Conservation (phyloP, 208 protist genomes). For the Trypanosoma lewisi region DNA sequence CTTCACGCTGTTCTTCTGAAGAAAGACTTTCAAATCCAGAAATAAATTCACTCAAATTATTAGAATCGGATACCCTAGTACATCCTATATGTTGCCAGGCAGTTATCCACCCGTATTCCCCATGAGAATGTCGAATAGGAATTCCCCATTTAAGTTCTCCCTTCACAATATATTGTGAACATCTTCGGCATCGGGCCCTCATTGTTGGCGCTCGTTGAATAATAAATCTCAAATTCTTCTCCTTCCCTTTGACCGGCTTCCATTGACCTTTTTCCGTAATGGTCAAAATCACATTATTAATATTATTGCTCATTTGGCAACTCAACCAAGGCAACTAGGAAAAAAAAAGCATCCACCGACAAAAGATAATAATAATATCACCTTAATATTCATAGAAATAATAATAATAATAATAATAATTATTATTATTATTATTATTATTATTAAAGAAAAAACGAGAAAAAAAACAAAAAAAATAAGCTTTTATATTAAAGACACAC, state of each 20-base stretch:
- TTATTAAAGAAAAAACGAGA: slow-evolving; percentile 10
- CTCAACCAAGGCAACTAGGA: no score
- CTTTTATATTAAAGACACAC: no score
- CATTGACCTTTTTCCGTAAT: slow-evolving; percentile 64
- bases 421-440: slow-evolving; percentile 2
- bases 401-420: neutral
- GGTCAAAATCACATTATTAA: slow-evolving; percentile 55
- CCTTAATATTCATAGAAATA: slow-evolving; percentile 3
- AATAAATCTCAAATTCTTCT: slow-evolving; percentile 60
- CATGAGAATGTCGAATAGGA: slow-evolving; percentile 76
- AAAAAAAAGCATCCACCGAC: no score
- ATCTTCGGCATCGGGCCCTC: slow-evolving; percentile 81
- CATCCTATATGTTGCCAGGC: slow-evolving; percentile 86
- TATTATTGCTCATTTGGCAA: slow-evolving; percentile 53
- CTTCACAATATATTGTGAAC: slow-evolving; percentile 79
- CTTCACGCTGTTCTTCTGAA: slow-evolving; percentile 41
- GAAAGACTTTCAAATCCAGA: slow-evolving; percentile 50
- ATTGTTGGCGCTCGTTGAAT: slow-evolving; percentile 62
- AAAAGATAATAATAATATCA: slow-evolving; percentile 3
- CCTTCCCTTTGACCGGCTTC: slow-evolving; percentile 38
- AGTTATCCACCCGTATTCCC: slow-evolving; percentile 87
- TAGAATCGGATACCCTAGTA: slow-evolving; percentile 40
- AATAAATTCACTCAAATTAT: slow-evolving; percentile 33
- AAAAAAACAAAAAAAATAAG: no score
- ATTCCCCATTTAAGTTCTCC: slow-evolving; percentile 76